These are phyloP conservation scores for Maudiozyma barnettii DNA, from an alignment of 805 yeast species.

Conservation along the genomic window DNA sequence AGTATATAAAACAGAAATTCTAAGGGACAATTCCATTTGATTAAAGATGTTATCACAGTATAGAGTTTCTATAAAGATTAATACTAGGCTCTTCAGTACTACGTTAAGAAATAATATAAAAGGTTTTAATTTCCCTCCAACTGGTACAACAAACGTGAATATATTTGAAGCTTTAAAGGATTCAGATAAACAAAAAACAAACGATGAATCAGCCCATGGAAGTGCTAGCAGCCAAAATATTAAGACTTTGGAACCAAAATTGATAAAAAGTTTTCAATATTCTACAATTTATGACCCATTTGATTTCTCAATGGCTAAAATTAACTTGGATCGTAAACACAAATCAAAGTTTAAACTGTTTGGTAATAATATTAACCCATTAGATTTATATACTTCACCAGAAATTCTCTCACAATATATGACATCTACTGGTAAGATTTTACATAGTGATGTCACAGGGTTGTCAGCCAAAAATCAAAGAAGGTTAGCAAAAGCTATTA, in stretches of 20 bases:
- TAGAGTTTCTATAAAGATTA: background rate
- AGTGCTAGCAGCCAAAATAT: background rate
- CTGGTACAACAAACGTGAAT: background rate
- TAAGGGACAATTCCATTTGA: background rate
- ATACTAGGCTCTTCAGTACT: background rate
- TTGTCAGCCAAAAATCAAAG: constrained; percentile 58
- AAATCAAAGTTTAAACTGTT: constrained; percentile 10
- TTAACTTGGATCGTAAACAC: constrained; percentile 39
- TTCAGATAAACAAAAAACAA: background rate
- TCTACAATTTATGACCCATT: constrained; percentile 63
- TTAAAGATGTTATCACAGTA: background rate
- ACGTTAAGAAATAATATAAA: background rate
- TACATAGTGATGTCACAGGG: constrained; percentile 64
- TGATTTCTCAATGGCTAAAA: constrained; percentile 59
- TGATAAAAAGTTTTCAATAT: constrained; percentile 36
- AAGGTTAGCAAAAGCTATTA: constrained; percentile 62
- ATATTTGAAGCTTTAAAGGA: background rate
- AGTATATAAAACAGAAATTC: no score
- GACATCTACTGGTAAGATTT: constrained; percentile 64
- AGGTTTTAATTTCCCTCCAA: constrained; percentile 3
- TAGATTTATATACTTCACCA: constrained; percentile 65
- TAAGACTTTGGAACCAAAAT: constrained; percentile 15
- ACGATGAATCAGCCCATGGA: background rate
- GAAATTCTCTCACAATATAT: constrained; percentile 55
- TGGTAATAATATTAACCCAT: constrained; percentile 42